Base-by-base conservation (phyloP, 768 basidiomycete species). In the Phanerochaete sordida region DNA sequence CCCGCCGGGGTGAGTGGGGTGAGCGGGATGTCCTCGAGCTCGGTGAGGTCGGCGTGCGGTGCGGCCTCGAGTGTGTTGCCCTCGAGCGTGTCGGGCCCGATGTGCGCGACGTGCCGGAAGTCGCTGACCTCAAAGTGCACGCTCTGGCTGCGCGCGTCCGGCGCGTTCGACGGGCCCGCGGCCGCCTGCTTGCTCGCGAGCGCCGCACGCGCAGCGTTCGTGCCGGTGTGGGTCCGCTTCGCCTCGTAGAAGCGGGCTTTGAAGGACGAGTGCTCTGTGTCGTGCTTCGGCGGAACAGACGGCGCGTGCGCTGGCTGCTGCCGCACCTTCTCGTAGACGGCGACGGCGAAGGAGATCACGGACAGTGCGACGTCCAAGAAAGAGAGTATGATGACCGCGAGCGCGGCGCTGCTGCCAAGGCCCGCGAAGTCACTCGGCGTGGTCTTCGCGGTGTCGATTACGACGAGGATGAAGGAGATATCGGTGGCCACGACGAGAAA, bases 301-400 rank as follows among this genome's bases (percentile, higher is more conserved):
- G 39, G 39, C n/a, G n/a, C n/a, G n/a, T n/a, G n/a, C n/a, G n/a
- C n/a, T 11, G 19, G 23, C 16, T 37, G 23, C 16, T 23, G 21
- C 21, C 19, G 47, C 23, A 26, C 6, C 24, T 28, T 28, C 33
- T 35, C 35, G 39, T 37, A 21, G 35, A 54, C 43, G 35, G 33
- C 23, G 16, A 21, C 28, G 21, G 11, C 8, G 39, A 43, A 16
- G 39, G 39, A 11, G 39, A 43, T 11, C 11, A 43, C 4, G 11
- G 39, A 6, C 8, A 43, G 39, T 6, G 19, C 4, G 8, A 19
- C 39, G 19, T 9, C 39, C 39, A 43, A 9, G 39, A 43, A 59
- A 19, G 58, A 59, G 26, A 59, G 31, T 8, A 44, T 24, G 19
- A 59, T 35, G 13, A 59, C 58, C 2, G 50, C 52, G 21, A 53